Percentiles rank a stretch among this genome's conserved stretches.
Conservation (phyloP, 495 filamentous ascomycete species). For the Hyphodiscus hymeniophilus region DNA sequence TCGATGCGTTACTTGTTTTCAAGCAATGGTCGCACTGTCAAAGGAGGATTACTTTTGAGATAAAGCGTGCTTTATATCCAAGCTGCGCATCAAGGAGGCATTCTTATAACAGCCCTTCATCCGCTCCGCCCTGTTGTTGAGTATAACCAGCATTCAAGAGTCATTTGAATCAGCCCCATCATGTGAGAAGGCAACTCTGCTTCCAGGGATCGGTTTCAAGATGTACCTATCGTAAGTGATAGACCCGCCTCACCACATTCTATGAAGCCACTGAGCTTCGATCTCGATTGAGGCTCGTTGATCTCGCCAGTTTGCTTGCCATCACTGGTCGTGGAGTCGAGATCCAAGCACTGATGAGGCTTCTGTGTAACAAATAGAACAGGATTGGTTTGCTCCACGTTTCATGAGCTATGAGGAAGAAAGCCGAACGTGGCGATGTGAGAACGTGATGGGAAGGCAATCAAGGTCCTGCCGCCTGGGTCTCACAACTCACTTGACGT, state of each 20-base stretch:
- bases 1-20: too few relatives aligned
- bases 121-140: slow-evolving; percentile 4
- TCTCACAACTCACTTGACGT: too few relatives aligned
- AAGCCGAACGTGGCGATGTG: neutral
- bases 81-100: neutral
- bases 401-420: neutral
- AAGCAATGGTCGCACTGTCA: too few relatives aligned
- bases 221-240: slow-evolving; percentile 9
- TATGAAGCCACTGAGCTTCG: slow-evolving; percentile 2
- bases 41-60: too few relatives aligned
- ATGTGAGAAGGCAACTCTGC: slow-evolving; percentile 6
- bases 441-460: neutral
- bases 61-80: too few relatives aligned
- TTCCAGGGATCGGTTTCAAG: neutral
- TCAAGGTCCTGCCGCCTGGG: neutral
- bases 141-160: too few relatives aligned
- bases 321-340: slow-evolving; percentile 12
- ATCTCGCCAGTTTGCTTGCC: slow-evolving; percentile 16
- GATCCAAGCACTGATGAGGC: slow-evolving; percentile 12
- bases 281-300: neutral
- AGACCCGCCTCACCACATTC: slow-evolving; percentile 3
- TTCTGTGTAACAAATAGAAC: slow-evolving; percentile 12
- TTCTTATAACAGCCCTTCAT: neutral
- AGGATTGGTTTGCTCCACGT: slow-evolving; percentile 16
- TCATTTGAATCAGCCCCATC: neutral